Evolutionary conservation across 1,139 yeast genomes (phyloP).

Genomic region (Suhomyces choctaworum): DNA sequence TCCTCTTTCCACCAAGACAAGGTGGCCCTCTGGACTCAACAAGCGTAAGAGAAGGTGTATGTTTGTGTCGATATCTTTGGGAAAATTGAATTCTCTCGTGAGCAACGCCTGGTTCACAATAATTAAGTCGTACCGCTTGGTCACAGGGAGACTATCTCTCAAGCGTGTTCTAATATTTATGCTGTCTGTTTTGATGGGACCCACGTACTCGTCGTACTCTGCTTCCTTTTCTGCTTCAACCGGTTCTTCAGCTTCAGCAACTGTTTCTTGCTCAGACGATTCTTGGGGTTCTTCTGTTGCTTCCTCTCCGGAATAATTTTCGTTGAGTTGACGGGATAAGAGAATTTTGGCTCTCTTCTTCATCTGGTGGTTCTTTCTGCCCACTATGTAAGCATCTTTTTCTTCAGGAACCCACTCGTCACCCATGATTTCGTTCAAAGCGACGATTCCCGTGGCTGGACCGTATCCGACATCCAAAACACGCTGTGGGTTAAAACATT

Average conservation of each 20-base stretch:
- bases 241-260: constrained; percentile 3
- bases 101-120: constrained; percentile 80
- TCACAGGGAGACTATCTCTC: constrained; percentile 49
- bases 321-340: constrained; percentile 67
- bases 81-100: constrained; percentile 59
- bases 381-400: constrained; percentile 74
- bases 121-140: constrained; percentile 71
- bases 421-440: constrained; percentile 80
- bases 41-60: constrained; percentile 60
- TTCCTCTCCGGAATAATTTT: constrained; percentile 29
- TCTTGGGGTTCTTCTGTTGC: constrained; percentile 18
- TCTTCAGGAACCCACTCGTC: constrained; percentile 56
- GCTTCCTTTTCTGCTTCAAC: constrained; percentile 24
- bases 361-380: constrained; percentile 66
- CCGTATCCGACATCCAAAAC: constrained; percentile 86
- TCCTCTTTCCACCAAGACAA: constrained; percentile 83
- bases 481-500: constrained; percentile 58
- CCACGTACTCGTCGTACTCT: constrained; percentile 36
- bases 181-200: constrained; percentile 59
- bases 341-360: constrained; percentile 74
- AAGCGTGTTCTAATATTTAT: constrained; percentile 56
- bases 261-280: constrained; percentile 3
- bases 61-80: constrained; percentile 70
- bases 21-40: constrained; percentile 73
- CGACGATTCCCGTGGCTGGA: constrained; percentile 91